These are phyloP conservation scores for Saccharomyces mikatae DNA, from an alignment of 805 yeast genomes.

Conservation along the genomic window DNA sequence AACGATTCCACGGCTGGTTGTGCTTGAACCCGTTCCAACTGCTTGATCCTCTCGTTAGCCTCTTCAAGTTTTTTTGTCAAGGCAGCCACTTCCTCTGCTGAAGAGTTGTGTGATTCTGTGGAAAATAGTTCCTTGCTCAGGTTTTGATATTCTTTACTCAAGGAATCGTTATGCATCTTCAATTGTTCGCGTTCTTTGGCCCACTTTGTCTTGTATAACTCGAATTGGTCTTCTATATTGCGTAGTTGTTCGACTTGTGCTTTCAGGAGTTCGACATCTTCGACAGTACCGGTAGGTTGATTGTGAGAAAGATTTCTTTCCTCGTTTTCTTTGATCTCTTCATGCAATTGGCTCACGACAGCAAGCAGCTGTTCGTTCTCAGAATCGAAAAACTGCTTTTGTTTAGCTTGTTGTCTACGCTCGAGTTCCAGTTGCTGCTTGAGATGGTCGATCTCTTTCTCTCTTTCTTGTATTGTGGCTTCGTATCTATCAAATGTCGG, in stretches of 20 bases:
- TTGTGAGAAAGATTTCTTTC: conserved; percentile 5
- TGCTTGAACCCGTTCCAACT: conserved; percentile 12
- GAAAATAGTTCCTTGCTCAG: conserved; percentile 21
- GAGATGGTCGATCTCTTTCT: conserved; percentile 14
- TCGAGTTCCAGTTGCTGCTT: conserved; percentile 20
- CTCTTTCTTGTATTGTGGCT: conserved; percentile 29
- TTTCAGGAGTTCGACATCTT: conserved; percentile 3
- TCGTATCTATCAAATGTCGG: conserved; percentile 28
- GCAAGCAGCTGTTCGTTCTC: conserved; percentile 28
- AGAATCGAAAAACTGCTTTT: conserved; percentile 20
- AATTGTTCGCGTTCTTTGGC: conserved; percentile 24
- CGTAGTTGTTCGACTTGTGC: conserved; percentile 9
- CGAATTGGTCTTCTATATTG: conserved; percentile 9
- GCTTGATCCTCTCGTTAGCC: conserved; percentile 16
- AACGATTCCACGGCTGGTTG: conserved; percentile 12
- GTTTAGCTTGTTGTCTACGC: conserved; percentile 19
- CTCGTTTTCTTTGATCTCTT: conserved; percentile 29
- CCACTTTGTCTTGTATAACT: conserved; percentile 16
- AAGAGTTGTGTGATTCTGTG: conserved; percentile 9
- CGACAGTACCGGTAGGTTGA: neutral
- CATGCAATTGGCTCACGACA: conserved; percentile 27
- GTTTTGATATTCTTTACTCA: conserved; percentile 22
- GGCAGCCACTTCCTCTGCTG: conserved; percentile 17
- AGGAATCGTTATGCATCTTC: conserved; percentile 22
- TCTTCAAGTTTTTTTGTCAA: conserved; percentile 26